Base-by-base conservation (phyloP, 495 filamentous ascomycete species). In the Talaromyces borbonicus region DNA sequence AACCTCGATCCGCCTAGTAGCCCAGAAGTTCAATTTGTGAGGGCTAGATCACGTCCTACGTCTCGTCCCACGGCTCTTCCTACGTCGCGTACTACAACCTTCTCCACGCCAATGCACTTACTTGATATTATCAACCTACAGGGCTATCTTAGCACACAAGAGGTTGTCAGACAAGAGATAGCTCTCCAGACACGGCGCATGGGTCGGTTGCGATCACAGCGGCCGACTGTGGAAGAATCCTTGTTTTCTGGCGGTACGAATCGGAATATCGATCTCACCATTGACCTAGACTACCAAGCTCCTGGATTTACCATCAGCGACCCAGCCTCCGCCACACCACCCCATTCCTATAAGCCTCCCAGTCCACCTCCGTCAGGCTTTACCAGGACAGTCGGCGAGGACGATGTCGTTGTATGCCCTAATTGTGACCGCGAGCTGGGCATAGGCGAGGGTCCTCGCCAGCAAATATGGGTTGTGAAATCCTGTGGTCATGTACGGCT, bases 401-500 rank as follows among this genome's bases (percentile, higher is more conserved):
- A 77, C 14, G 78, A 87, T 25, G 57, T 77, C 4, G 60, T 87
- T 3, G 67, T 84, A 11, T 90, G 85, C 59, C 84, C 85, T 1
- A 81, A 80, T 49, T 90, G 85, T 52, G 72, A 74, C 5, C 69
- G 76, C 27, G 85, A 89, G 56, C 60, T 90, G 36, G 79, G 83
- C n/a, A 62, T 63, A 15, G 72, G 74, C 16, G 65, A 73, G 33
- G 78, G 78, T 19, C 47, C 65, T 6, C 78, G 81, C 56, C 74
- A 77, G 56, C 74, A 84, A 48, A 80, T 87, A 25, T 88, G 85
- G 83, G 71, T 85, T 14, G 69, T 79, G 1, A 86, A 79, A 51
- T 62, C 65, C 47, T 90, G 85, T 60, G 85, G 85, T 45, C 85
- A 90, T 71, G 85, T 89, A 69, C 49, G 83, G 69, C 49, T 42